A percentile compares a stretch with the other conserved stretches of the same genome.
These are phyloP conservation scores for Peterozyma toletana DNA, from an alignment of 805 yeast species.

Conservation along the genomic window DNA sequence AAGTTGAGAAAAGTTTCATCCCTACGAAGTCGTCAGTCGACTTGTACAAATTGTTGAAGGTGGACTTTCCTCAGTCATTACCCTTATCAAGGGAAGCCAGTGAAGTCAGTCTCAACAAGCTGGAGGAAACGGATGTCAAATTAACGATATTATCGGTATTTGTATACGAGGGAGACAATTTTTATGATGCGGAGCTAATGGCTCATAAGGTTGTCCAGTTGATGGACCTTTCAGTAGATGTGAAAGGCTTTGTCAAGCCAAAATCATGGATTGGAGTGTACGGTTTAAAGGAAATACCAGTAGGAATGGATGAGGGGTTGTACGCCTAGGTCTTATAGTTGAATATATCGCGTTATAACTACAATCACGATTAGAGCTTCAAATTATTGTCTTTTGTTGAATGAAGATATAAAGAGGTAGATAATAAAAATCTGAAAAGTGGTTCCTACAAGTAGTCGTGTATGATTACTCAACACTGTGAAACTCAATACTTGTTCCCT, in stretches of 20 bases:
- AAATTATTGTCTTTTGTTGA: no score
- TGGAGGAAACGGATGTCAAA: background rate
- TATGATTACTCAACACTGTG: no score
- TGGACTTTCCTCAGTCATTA: slow-evolving; percentile 10
- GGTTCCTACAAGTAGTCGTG: no score
- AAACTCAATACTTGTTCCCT: no score
- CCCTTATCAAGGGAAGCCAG: slow-evolving; percentile 8
- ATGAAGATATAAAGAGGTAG: no score
- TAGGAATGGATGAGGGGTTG: slow-evolving; percentile 71
- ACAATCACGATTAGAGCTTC: no score
- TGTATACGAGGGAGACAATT: slow-evolving; percentile 90
- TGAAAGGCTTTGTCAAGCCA: slow-evolving; percentile 40
- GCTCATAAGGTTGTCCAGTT: slow-evolving; percentile 19
- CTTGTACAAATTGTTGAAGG: slow-evolving; percentile 6
- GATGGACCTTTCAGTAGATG: slow-evolving; percentile 4
- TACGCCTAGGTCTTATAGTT: slow-evolving; percentile 21
- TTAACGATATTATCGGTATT: slow-evolving; percentile 25
- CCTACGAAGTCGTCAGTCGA: slow-evolving; percentile 3
- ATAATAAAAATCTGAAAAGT: no score
- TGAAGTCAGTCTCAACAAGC: background rate
- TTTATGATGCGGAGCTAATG: slow-evolving; percentile 54
- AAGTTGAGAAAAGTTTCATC: background rate
- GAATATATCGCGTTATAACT: no score
- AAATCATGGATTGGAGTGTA: slow-evolving; percentile 81
- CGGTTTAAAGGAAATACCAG: slow-evolving; percentile 63